Percentiles rank a stretch among this genome's conserved stretches.
These are phyloP conservation scores for Polytrichum commune DNA, from an alignment of 225 moss, liverwort and hornwort genomes.

Conservation along the genomic window DNA sequence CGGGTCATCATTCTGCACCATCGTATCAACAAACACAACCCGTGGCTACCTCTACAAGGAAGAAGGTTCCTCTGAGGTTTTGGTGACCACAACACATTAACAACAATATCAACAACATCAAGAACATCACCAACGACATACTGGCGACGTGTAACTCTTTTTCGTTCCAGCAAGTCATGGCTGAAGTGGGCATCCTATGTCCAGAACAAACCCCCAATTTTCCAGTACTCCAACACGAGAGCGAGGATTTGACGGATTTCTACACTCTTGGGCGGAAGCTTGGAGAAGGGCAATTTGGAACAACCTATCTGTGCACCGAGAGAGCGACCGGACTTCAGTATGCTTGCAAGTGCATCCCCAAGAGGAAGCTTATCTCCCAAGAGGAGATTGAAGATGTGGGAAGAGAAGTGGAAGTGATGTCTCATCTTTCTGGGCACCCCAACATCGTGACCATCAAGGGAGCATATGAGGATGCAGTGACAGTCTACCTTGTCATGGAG, in stretches of 20 bases:
- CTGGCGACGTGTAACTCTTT: not conserved
- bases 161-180: slow-evolving; percentile 4
- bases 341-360: slow-evolving; percentile 88
- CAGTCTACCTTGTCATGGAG: slow-evolving; percentile 76
- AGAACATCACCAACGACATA: not conserved
- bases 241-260: slow-evolving; percentile 55
- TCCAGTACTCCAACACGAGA: slow-evolving; percentile 9
- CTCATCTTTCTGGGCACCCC: slow-evolving; percentile 45
- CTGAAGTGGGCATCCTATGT: not conserved
- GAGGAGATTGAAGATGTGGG: slow-evolving; percentile 86
- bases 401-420: slow-evolving; percentile 78
- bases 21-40: too few species aligned
- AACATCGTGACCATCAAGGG: slow-evolving; percentile 51
- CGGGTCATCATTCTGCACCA: too few species aligned
- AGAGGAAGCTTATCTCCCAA: slow-evolving; percentile 73
- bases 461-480: slow-evolving; percentile 37
- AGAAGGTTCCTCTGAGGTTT: not conserved
- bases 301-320: slow-evolving; percentile 80
- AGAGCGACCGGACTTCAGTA: slow-evolving; percentile 61
- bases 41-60: not conserved
- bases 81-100: not conserved
- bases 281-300: slow-evolving; percentile 86
- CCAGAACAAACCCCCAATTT: not conserved
- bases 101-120: not conserved
- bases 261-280: slow-evolving; percentile 70